These are phyloP conservation scores for Aechmea fasciata DNA, from an alignment of 176 grass and related monocot species.

Conservation along the genomic window DNA sequence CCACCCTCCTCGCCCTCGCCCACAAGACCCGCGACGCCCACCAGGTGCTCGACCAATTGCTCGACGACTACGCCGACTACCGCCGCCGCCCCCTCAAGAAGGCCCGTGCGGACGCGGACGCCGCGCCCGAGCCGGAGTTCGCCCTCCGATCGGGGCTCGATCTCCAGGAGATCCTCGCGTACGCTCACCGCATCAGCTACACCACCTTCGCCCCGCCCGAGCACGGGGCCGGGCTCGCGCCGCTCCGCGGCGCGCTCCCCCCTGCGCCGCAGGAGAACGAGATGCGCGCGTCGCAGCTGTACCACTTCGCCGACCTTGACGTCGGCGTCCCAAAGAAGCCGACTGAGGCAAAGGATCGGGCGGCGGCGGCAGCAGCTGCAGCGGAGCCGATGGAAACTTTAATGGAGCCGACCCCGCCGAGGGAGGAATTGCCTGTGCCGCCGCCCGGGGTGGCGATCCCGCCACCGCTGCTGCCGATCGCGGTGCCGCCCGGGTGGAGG, in stretches of 20 bases:
- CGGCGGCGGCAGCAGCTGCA: not conserved
- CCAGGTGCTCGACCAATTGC: constrained; percentile 85
- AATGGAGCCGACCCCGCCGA: constrained; percentile 46
- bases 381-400: constrained; percentile 26
- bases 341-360: constrained; percentile 45
- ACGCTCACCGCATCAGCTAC: constrained; percentile 85
- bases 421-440: constrained; percentile 25
- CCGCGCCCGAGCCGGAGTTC: constrained; percentile 22
- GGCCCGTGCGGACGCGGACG: constrained; percentile 22
- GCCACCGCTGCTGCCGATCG: constrained; percentile 42
- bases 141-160: constrained; percentile 66
- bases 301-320: constrained; percentile 70
- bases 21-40: constrained; percentile 87
- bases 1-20: constrained; percentile 57
- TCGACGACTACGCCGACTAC: constrained; percentile 88
- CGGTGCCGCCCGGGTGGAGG: constrained; percentile 40
- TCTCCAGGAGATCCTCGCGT: constrained; percentile 62
- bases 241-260: constrained; percentile 56
- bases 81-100: constrained; percentile 51
- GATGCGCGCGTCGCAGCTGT: constrained; percentile 80
- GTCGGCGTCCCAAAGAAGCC: constrained; percentile 74
- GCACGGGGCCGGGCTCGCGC: constrained; percentile 72
- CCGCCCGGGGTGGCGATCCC: constrained; percentile 1
- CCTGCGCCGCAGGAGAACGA: constrained; percentile 87
- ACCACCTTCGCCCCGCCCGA: constrained; percentile 93